Percentiles rank a stretch among this genome's conserved stretches.
Evolutionary conservation across 2,329 filamentous ascomycete species (phyloP).

Genomic region (Fusarium sterilihyphosum): DNA sequence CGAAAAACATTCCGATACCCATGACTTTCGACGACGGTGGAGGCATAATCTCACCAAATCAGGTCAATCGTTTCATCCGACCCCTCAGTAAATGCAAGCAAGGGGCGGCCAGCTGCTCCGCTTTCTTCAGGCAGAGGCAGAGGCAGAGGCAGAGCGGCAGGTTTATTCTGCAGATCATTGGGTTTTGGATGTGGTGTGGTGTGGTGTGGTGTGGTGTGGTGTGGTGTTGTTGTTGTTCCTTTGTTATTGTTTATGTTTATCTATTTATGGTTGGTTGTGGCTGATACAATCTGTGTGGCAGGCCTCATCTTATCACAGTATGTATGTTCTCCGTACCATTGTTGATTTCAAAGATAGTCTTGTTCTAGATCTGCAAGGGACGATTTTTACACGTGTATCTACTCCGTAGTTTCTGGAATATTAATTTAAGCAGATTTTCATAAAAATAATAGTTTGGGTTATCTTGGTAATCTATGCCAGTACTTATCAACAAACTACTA

Average conservation of each 20-base stretch:
- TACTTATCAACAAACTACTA: neutral
- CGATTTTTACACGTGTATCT: constrained; percentile 20
- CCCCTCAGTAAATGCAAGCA: constrained; percentile 31
- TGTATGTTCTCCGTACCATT: neutral
- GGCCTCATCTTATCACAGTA: constrained; percentile 27
- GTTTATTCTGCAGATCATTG: constrained; percentile 17
- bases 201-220: neutral
- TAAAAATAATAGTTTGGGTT: neutral
- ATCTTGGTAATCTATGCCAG: neutral
- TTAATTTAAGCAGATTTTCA: constrained; percentile 20
- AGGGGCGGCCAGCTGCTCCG: constrained; percentile 28
- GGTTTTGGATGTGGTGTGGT: neutral
- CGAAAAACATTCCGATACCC: constrained; percentile 39
- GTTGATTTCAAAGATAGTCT: constrained; percentile 1
- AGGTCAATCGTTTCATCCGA: constrained; percentile 28
- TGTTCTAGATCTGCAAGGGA: constrained; percentile 30
- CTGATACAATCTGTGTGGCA: constrained; percentile 6
- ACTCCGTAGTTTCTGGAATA: constrained; percentile 35
- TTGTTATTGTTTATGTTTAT: constrained; percentile 7
- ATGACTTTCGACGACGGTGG: constrained; percentile 18
- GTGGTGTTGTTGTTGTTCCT: constrained; percentile 20
- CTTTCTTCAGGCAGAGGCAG: neutral
- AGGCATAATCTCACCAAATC: constrained; percentile 21
- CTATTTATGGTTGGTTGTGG: constrained; percentile 3
- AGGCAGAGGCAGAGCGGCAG: neutral